phyloP scores from a whole-genome alignment of 169 alveolate species.

The Eimeria tenella region DNA sequence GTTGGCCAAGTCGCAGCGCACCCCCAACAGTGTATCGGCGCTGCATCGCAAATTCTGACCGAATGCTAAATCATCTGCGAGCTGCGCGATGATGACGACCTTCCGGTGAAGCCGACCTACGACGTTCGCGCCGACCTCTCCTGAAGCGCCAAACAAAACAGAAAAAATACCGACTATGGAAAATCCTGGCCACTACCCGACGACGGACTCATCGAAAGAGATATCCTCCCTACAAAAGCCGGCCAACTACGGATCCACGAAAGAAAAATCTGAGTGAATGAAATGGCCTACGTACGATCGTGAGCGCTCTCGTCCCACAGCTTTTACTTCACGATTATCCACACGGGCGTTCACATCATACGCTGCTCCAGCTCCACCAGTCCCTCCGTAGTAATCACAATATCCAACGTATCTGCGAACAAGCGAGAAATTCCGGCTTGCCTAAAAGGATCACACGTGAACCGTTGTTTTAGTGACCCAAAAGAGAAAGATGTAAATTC shows the following conservation, averaged over 20 bases:
- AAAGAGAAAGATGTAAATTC: not conserved
- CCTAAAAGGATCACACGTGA: too few species aligned
- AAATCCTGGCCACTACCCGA: not conserved
- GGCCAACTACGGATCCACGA: too few species aligned
- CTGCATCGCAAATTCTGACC: conserved; percentile 44
- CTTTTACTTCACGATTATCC: conserved; percentile 64
- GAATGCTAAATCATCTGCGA: conserved; percentile 62
- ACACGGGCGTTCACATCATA: conserved; percentile 65
- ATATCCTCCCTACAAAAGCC: too few species aligned
- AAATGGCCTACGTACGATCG: conserved; percentile 23
- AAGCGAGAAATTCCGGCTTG: not conserved
- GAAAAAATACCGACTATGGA: not conserved
- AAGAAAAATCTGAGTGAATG: too few species aligned
- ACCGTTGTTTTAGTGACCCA: too few species aligned
- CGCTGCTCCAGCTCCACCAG: conserved; percentile 54
- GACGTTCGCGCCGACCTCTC: conserved; percentile 75
- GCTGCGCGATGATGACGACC: conserved; percentile 76
- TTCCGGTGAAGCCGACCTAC: conserved; percentile 70
- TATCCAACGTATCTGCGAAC: conserved; percentile 35
- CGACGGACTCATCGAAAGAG: not conserved
- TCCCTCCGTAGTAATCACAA: conserved; percentile 67
- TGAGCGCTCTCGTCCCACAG: conserved; percentile 64
- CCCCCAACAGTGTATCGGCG: conserved; percentile 1
- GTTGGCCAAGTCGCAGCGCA: too few species aligned
- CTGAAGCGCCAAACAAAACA: not conserved